Base-by-base conservation (phyloP, 2,329 filamentous ascomycete species). In the Penicillium sp. region DNA sequence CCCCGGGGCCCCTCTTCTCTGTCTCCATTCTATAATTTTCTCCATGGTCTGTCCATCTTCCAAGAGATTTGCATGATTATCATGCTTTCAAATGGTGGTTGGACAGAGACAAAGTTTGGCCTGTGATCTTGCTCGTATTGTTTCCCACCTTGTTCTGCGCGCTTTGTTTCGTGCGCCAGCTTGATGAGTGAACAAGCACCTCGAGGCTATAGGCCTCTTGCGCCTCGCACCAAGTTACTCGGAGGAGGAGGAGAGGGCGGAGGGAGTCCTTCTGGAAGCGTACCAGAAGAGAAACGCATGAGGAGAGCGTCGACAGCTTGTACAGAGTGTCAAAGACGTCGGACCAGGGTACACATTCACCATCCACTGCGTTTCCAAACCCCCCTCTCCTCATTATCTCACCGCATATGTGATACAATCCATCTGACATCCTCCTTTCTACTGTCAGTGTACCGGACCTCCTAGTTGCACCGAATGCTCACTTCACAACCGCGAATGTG, bases 291-390 rank as follows among this genome's bases (percentile, higher is more conserved):
- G 19, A 56, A 53, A 43, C 67, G 67, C 45, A 66, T 68, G 42
- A 72, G 67, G 52, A 62, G 71, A 47, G 71, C 70, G 11, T 73
- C 71, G 7, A 70, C 67, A 14, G 71, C 71, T 30, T 74, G 71
- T 56, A 62, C 59, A 32, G 70, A 74, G 57, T 74, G 71, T 58
- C 69, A 74, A 57, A 66, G 61, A 51, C 65, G 70, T 48, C 69
- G 71, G 39, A 73, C 69, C 43, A 73, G 68, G 69, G 71, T 74
- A 70, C 39, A 19, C 48, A 45, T 40, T 29, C n/a, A 43, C 13
- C 38, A 19, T 29, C 9, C 32, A 38, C 46, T 54, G 14, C 45
- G 10, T 32, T 47, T 18, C 35, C 26, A 32, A 16, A 18, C 35
- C 29, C 18, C 32, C 34, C 35, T 39, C n/a, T 34, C 35, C 26